phyloP scores from a whole-genome alignment of 2,329 filamentous ascomycete species.

The Chaetothyriales sp. region DNA sequence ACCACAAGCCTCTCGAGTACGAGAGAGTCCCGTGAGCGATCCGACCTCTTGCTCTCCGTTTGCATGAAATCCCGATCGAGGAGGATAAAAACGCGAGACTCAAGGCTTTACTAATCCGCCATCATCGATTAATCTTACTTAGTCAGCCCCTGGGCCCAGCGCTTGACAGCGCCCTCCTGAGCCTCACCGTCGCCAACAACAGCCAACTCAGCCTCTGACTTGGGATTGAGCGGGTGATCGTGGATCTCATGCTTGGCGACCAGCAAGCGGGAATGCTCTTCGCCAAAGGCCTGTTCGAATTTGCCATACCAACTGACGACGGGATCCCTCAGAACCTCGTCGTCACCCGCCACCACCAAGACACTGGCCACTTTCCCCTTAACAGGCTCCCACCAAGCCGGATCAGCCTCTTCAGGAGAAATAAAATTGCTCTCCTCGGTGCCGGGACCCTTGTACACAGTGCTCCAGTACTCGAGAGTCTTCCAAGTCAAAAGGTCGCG shows the following conservation, averaged over 20 bases:
- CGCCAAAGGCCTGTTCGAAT: slow-evolving; percentile 5
- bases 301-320: slow-evolving; percentile 6
- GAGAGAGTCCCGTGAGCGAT: too few species aligned
- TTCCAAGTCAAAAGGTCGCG: slow-evolving; percentile 4
- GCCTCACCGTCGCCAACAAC: background rate
- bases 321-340: slow-evolving; percentile 7
- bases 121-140: too few species aligned
- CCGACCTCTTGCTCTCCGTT: too few species aligned
- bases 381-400: slow-evolving; percentile 6
- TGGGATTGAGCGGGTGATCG: slow-evolving; percentile 4
- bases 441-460: slow-evolving; percentile 5
- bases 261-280: slow-evolving; percentile 3
- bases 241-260: slow-evolving; percentile 7
- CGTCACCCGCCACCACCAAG: slow-evolving; percentile 5
- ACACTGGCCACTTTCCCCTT: slow-evolving; percentile 5
- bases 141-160: slow-evolving; percentile 3
- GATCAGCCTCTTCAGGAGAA: slow-evolving; percentile 3
- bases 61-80: too few species aligned
- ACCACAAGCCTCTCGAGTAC: too few species aligned
- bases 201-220: slow-evolving; percentile 4
- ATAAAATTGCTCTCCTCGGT: slow-evolving; percentile 6
- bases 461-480: slow-evolving; percentile 6
- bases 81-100: too few species aligned
- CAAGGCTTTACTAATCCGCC: too few species aligned
- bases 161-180: slow-evolving; percentile 8